Evolutionary conservation across 768 basidiomycete species (phyloP), one percentile per base, ranked within the genome.

Genomic region (Suillus sp.): DNA sequence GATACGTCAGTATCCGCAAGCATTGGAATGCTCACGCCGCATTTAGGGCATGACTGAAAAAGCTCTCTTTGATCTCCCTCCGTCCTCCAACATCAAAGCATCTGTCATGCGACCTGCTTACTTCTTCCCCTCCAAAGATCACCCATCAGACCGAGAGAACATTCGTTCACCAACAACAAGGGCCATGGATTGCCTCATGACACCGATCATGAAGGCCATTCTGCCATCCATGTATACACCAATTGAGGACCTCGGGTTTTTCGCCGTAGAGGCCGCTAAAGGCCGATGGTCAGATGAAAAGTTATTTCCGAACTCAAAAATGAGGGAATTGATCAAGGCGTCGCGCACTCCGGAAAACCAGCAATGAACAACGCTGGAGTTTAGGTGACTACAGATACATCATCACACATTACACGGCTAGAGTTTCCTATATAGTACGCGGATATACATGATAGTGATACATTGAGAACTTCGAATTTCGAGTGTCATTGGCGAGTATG

Each of bases 51-150:
- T 68, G 2, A 70, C 74, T 2, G 77, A 78, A 69, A 70, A 68
- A 35, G 74, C 73, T 59, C 64, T 78, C 1, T 60, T 70, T 1
- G 65, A 71, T 20, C 66, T 75, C 50, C 69, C 69, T 57, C 20
- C 64, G 25, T 57, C 58, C 13, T 59, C 66, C 13, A 60, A 70
- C 18, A 69, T 77, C 58, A 70, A 60, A 50, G 67, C 68, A 11
- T 71, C 74, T 35, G 68, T 72, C 61, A 61, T 72, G 45, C 73
- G 77, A n/a, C 77, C 77, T 20, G 77, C 59, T 2, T 77, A 76
- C 69, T 77, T 78, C 71, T 74, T 74, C 64, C 76, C 76, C 2
- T 66, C 68, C 37, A 64, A 65, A n/a, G 60, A 70, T 35, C 67
- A 75, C 38, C 70, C 72, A 1, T 69, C 60, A 22, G 74, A 74